phyloP scores from a whole-genome alignment of 2,329 filamentous ascomycete species.

The Beauveria medogensis region DNA sequence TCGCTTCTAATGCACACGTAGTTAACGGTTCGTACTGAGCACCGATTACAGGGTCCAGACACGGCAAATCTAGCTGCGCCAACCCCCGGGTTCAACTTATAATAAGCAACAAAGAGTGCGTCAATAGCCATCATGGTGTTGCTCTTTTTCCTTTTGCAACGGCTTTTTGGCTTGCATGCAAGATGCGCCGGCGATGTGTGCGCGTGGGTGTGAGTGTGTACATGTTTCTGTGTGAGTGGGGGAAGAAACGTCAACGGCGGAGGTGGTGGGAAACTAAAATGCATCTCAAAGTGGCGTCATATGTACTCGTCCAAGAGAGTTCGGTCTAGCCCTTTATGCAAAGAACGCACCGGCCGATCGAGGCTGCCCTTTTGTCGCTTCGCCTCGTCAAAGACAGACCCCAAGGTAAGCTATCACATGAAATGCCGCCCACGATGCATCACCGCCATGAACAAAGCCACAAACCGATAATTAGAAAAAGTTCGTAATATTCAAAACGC shows the following conservation, averaged over 20 bases:
- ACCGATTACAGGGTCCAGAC: not conserved
- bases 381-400: not conserved
- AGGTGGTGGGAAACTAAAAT: not conserved
- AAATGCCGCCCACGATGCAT: not conserved
- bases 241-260: not conserved
- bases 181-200: not conserved
- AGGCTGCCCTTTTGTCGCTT: not conserved
- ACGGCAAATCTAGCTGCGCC: not conserved
- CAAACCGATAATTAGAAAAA: not conserved
- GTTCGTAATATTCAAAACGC: not conserved
- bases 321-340: not conserved
- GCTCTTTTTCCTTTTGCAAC: not conserved
- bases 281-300: not conserved
- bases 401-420: conserved; percentile 1
- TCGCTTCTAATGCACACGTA: not conserved
- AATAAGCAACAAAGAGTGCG: not conserved
- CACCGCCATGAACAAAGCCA: not conserved
- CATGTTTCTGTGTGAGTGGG: not conserved
- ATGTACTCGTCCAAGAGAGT: not conserved
- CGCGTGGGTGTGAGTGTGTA: not conserved
- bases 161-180: conserved; percentile 1
- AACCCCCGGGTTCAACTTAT: not conserved
- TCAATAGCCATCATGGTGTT: too few species aligned
- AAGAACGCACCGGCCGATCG: not conserved
- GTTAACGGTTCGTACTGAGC: not conserved